Base-by-base conservation (phyloP, 1,139 yeast species). In the Saccharomycopsis hybrid region DNA sequence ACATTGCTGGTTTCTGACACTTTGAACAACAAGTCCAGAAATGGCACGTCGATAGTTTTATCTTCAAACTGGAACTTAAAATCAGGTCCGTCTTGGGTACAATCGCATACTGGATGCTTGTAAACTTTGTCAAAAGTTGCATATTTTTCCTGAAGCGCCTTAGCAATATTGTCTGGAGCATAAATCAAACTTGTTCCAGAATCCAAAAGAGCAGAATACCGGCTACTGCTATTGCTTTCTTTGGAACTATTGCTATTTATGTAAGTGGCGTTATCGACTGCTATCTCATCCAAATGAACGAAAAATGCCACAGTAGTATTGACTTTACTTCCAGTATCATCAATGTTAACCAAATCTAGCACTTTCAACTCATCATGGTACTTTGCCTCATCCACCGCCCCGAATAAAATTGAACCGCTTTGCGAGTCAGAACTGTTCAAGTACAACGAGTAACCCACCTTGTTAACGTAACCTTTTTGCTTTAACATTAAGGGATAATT, bases 181-280 rank as follows among this genome's bases (percentile, higher is more conserved):
- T 73, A 74, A 3, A 83, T 70, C 46, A 78, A 64, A 2, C 88
- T 77, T 3, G 89, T 76, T 43, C 92, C 92, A 1, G 87, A 76
- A 63, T 84, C 92, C 43, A 84, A 64, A 43, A 80, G 62, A 2
- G 80, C 85, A 1, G 77, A 67, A 44, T 58, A 57, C 28, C 59
- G 18, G 18, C 18, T 18, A 18, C 18, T 18, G 18, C 53, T 32
- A 9, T 32, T n/a, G 9, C 36, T n/a, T 32, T 32, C n/a, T n/a
- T n/a, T 9, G 36, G 36, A 9, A 9, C 11, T 9, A 32, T 32
- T 32, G 11, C 11, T 32, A n/a, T 32, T 32, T 32, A n/a, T 9
- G 36, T 9, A 9, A 9, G 9, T 32, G 36, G 36, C 9, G 13
- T 36, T 24, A 8, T 24, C 39, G 13, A 36, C 13, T 9, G 48